A percentile compares a stretch with the other conserved stretches of the same genome.
phyloP scores from a whole-genome alignment of 2,329 filamentous ascomycete species.

The Immersiporthe knoxdaviesiana region DNA sequence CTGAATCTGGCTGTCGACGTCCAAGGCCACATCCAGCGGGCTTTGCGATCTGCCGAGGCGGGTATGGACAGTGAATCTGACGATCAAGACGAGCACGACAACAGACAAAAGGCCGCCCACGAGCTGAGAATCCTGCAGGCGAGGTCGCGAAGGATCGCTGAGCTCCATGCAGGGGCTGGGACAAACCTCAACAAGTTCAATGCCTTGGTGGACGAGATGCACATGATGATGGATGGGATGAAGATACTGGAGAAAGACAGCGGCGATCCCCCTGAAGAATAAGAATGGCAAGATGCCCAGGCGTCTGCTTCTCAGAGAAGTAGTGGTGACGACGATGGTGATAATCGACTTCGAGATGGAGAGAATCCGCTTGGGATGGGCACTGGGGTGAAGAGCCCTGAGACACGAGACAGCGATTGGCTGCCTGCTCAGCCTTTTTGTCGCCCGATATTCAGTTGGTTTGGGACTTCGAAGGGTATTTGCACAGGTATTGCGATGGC shows the following conservation, averaged over 20 bases:
- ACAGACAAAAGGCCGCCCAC: slow-evolving; percentile 8
- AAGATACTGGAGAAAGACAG: background rate
- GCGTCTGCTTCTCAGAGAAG: background rate
- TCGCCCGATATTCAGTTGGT: background rate
- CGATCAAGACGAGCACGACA: background rate
- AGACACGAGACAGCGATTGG: background rate
- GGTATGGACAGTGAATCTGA: background rate
- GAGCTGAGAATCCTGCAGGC: background rate
- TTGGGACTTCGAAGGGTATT: background rate
- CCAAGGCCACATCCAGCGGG: slow-evolving; percentile 11
- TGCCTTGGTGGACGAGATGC: slow-evolving; percentile 21
- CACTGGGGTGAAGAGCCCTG: background rate
- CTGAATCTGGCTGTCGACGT: background rate
- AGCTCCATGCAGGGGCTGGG: background rate
- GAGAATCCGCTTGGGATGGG: background rate
- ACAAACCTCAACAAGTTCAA: slow-evolving; percentile 15
- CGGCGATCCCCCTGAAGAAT: background rate
- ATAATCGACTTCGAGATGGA: background rate
- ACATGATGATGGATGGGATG: slow-evolving; percentile 9
- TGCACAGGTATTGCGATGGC: background rate
- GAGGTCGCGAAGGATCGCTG: slow-evolving; percentile 12
- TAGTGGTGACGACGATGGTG: background rate
- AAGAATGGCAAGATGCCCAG: background rate
- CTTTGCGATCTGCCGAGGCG: background rate
- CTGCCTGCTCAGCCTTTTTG: background rate